Evolutionary conservation across 2,329 filamentous ascomycete species (phyloP).

Genomic region (Alternaria panax): DNA sequence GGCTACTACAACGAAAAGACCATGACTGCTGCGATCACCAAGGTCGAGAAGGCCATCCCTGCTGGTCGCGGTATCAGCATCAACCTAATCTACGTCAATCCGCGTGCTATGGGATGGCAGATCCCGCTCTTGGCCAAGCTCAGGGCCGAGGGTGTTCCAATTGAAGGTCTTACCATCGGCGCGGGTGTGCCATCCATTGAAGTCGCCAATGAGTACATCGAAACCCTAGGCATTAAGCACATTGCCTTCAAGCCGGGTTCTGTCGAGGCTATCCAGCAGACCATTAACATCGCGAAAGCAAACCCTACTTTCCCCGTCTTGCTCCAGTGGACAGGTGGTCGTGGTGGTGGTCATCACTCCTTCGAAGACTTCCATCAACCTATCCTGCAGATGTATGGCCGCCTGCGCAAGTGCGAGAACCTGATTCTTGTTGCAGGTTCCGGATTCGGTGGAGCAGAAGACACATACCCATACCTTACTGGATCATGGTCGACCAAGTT

Average conservation of each 20-base stretch:
- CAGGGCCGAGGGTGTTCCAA: slow-evolving; percentile 55
- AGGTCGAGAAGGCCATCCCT: slow-evolving; percentile 55
- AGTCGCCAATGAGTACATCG: slow-evolving; percentile 58
- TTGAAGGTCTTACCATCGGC: slow-evolving; percentile 58
- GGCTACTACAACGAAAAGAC: slow-evolving; percentile 58
- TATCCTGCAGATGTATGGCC: slow-evolving; percentile 56
- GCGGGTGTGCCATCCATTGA: slow-evolving; percentile 59
- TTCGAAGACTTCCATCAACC: slow-evolving; percentile 61
- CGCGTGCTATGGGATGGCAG: slow-evolving; percentile 61
- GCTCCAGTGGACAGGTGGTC: slow-evolving; percentile 60
- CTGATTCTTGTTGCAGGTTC: slow-evolving; percentile 58
- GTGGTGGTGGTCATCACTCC: slow-evolving; percentile 59
- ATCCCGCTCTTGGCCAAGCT: slow-evolving; percentile 60
- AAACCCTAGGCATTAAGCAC: slow-evolving; percentile 64
- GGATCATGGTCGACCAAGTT: slow-evolving; percentile 55
- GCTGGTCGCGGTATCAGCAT: slow-evolving; percentile 60
- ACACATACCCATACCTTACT: slow-evolving; percentile 58
- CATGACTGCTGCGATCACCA: slow-evolving; percentile 56
- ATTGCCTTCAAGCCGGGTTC: slow-evolving; percentile 60
- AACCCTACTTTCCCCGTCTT: slow-evolving; percentile 56
- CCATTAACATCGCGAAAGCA: slow-evolving; percentile 57
- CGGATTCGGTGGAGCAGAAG: slow-evolving; percentile 57
- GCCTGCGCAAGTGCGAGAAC: slow-evolving; percentile 56
- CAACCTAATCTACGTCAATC: slow-evolving; percentile 64
- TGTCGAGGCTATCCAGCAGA: slow-evolving; percentile 54